Percentiles rank a stretch among this genome's conserved stretches.
phyloP scores from a whole-genome alignment of 495 filamentous ascomycete genomes.

The Podospora australis region DNA sequence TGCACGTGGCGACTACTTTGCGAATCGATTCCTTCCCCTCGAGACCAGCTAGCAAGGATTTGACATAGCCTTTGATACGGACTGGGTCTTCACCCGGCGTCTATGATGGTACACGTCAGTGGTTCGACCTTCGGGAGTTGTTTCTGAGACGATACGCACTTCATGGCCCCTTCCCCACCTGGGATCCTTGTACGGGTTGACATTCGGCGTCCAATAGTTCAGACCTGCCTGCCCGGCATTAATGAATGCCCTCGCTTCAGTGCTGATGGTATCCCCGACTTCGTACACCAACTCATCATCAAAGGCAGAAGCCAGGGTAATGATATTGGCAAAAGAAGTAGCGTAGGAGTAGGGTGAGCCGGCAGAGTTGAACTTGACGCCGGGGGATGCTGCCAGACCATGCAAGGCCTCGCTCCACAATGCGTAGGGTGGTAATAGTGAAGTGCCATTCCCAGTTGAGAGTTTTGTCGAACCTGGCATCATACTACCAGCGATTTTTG shows the following conservation, averaged over 20 bases:
- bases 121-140: too few species aligned
- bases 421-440: conserved; percentile 31
- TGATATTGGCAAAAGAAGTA: conserved; percentile 43
- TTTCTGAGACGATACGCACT: too few species aligned
- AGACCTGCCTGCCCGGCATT: conserved; percentile 54
- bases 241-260: conserved; percentile 59
- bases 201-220: conserved; percentile 62
- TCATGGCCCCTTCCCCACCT: conserved; percentile 33
- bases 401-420: conserved; percentile 52
- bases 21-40: conserved; percentile 11
- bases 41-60: conserved; percentile 27
- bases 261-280: conserved; percentile 44
- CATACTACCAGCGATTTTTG: neutral
- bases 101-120: conserved; percentile 8
- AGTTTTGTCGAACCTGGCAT: conserved; percentile 4
- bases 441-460: too few species aligned
- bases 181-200: conserved; percentile 56
- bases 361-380: conserved; percentile 3
- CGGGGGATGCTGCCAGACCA: conserved; percentile 34
- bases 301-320: conserved; percentile 40
- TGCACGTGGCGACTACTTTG: conserved; percentile 28
- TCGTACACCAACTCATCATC: conserved; percentile 40
- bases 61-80: conserved; percentile 32
- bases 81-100: conserved; percentile 36
- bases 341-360: conserved; percentile 34